Base-by-base conservation (phyloP, 371 early-diverging fungal genomes). In the Phascolomyces articulosus region DNA sequence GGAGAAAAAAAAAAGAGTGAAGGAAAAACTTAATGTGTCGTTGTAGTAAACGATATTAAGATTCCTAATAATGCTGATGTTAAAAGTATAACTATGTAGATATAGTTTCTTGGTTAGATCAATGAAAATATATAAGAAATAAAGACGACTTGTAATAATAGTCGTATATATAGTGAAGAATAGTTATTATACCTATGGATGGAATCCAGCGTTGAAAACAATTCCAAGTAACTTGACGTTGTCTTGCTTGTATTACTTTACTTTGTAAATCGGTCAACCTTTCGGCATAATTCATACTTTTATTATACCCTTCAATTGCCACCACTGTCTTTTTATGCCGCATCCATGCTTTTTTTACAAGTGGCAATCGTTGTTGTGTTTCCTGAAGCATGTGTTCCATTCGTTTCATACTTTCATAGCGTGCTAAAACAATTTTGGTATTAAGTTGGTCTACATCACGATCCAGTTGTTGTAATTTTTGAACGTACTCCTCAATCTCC, bases 251-350 rank as follows among this genome's bases (percentile, higher is more conserved):
- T 16, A 54, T 31, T 2, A 66, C 55, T 38, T 66, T 66, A 29
- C 21, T 51, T 31, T 60, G 60, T 34, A 66, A 23, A 9, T 55
- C 60, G 16, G 54, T 41, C 29, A 66, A 23, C 6, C 60, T 60
- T 2, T 53, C 41, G 16, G 44, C 61, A 20, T 60, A 66, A 27
- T 60, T 60, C 60, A 60, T 55, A 40, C 61, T 60, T 38, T 60
- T 66, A 23, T 53, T 44, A 26, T 66, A 66, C 3, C 61, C 61
- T 34, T 66, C 66, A 49, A 66, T 66, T 27, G 60, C 41, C 31
- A 38, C 54, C n/a, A 60, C 60, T 2, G 55, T 55, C 26, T 27
- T 60, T 23, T 66, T 66, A n/a, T 66, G 66, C 4, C 20, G 55
- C 44, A 34, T 26, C n/a, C 61, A 60, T 26, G 66, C 55, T 21